Evolutionary conservation across 371 early-diverging fungal species (phyloP).

Genomic region (Rhizopus sp.): DNA sequence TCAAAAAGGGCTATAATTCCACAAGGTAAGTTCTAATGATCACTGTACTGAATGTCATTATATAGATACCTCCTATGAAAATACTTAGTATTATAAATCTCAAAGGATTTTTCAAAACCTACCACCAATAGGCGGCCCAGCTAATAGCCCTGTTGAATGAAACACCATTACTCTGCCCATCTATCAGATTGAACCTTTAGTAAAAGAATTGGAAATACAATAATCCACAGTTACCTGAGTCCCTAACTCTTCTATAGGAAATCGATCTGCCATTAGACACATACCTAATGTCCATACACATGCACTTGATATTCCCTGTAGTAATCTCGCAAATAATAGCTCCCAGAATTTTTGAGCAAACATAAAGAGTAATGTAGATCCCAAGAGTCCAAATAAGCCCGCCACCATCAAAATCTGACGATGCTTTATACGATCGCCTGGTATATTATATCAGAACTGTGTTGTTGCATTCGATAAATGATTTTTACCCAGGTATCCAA

Average conservation of each 20-base stretch:
- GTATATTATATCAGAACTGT: background rate
- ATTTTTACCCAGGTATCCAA: constrained; percentile 49
- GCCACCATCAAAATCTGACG: constrained; percentile 59
- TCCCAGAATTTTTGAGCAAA: constrained; percentile 48
- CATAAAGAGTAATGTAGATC: constrained; percentile 58
- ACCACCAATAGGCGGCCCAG: constrained; percentile 59
- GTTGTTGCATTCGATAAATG: constrained; percentile 26
- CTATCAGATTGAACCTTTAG: constrained; percentile 12
- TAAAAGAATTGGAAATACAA: background rate
- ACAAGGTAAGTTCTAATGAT: no score
- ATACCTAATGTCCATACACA: constrained; percentile 58
- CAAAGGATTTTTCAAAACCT: background rate
- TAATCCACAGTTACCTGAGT: constrained; percentile 19
- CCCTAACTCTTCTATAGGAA: constrained; percentile 52
- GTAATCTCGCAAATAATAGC: constrained; percentile 57
- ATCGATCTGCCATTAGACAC: constrained; percentile 58
- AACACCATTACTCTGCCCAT: constrained; percentile 59
- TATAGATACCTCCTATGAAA: background rate
- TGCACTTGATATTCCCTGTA: constrained; percentile 61
- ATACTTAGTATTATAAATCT: no score
- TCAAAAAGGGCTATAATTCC: constrained; percentile 44
- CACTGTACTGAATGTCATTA: background rate
- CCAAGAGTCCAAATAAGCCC: constrained; percentile 51
- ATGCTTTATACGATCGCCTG: constrained; percentile 28
- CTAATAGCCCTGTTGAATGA: constrained; percentile 55